Evolutionary conservation across 2,329 filamentous ascomycete genomes (phyloP).

Genomic region (Trichophyton schoenleinii): DNA sequence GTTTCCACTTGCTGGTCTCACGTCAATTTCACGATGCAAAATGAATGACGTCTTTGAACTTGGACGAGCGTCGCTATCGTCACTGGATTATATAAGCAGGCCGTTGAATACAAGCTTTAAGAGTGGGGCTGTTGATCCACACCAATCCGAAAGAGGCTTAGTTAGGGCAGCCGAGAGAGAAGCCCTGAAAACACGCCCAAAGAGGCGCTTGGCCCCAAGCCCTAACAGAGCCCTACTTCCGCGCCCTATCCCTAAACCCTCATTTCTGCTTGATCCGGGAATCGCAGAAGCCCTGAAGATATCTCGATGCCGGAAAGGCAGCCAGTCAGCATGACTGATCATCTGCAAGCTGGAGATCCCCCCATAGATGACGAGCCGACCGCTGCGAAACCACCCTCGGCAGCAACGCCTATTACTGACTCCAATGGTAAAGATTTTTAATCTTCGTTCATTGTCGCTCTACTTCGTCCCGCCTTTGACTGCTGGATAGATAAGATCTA

Average conservation of each 20-base stretch:
- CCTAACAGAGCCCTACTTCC: conserved; percentile 28
- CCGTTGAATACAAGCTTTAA: neutral
- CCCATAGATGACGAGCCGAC: conserved; percentile 8
- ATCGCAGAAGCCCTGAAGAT: conserved; percentile 15
- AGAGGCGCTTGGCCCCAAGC: neutral
- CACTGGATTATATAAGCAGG: neutral
- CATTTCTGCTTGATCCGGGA: conserved; percentile 35
- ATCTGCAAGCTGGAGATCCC: conserved; percentile 10
- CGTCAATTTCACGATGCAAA: neutral
- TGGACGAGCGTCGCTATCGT: too few relatives aligned
- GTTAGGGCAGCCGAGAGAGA: neutral
- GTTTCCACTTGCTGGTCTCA: neutral
- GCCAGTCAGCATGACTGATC: conserved; percentile 1
- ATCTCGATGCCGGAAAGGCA: neutral
- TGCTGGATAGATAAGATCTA: neutral
- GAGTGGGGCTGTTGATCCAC: neutral
- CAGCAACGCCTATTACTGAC: conserved; percentile 19
- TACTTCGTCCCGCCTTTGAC: neutral
- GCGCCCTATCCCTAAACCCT: conserved; percentile 39
- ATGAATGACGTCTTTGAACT: too few relatives aligned
- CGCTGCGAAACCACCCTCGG: conserved; percentile 18
- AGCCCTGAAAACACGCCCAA: neutral
- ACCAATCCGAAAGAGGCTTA: neutral
- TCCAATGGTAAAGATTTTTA: conserved; percentile 23
- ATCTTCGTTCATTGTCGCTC: neutral